These are phyloP conservation scores for Fomitopsis pulvina DNA, from an alignment of 768 basidiomycete species.

Conservation along the genomic window DNA sequence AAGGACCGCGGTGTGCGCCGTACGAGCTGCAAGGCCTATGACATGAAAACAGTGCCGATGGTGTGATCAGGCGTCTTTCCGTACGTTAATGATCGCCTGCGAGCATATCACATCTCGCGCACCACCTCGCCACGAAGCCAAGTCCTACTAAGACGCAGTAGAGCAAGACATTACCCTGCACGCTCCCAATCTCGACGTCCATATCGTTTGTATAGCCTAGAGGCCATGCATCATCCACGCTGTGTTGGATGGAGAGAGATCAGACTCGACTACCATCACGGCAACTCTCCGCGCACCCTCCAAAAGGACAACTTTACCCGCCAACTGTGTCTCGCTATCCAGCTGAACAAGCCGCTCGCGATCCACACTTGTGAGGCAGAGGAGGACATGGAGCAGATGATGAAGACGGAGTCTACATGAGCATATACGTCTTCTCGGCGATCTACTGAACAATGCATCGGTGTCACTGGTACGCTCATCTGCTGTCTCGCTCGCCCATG, in stretches of 20 bases:
- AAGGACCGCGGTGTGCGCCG: no score
- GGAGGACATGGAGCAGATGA: conserved; percentile 69
- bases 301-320: conserved; percentile 62
- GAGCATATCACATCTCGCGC: background rate
- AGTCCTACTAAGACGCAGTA: conserved; percentile 55
- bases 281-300: conserved; percentile 62
- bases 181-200: background rate
- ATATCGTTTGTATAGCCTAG: conserved; percentile 36
- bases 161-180: conserved; percentile 46
- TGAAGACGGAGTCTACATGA: conserved; percentile 46
- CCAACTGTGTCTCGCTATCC: conserved; percentile 64
- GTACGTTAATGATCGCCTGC: conserved; percentile 24
- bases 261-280: conserved; percentile 82
- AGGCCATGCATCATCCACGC: conserved; percentile 72
- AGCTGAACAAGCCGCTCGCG: conserved; percentile 68
- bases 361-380: conserved; percentile 88
- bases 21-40: background rate
- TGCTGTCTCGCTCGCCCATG: conserved; percentile 34
- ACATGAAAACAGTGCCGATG: background rate
- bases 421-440: background rate
- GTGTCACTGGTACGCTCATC: conserved; percentile 57
- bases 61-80: conserved; percentile 57
- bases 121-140: conserved; percentile 58
- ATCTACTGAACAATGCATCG: conserved; percentile 75
- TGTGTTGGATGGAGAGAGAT: conserved; percentile 91